phyloP scores from a whole-genome alignment of 495 filamentous ascomycete species.

The Chaetomium fimeti region DNA sequence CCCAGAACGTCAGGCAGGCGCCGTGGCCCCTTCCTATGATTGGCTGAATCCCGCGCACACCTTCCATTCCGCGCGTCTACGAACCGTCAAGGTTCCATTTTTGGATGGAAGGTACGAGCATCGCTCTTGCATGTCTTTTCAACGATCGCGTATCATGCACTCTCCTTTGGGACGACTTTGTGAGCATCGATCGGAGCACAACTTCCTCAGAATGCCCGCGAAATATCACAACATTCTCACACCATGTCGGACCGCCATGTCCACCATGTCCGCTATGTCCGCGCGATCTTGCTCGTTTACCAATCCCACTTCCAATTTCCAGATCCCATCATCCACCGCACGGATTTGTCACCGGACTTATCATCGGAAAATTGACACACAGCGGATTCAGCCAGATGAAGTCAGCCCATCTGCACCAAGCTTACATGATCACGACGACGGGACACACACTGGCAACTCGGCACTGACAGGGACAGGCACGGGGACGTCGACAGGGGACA shows the following conservation, averaged over 20 bases:
- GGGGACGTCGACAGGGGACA: not conserved
- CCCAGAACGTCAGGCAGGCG: conserved; percentile 15
- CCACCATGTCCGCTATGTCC: too few species aligned
- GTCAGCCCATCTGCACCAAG: conserved; percentile 3
- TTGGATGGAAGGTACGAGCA: not conserved
- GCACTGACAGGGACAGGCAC: conserved; percentile 8
- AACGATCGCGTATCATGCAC: too few species aligned
- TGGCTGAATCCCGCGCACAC: conserved; percentile 12
- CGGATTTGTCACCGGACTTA: conserved; percentile 25
- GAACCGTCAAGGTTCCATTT: conserved; percentile 15
- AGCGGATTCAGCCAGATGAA: conserved; percentile 14
- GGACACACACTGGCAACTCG: not conserved
- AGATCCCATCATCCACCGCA: conserved; percentile 28
- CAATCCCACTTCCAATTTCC: not conserved
- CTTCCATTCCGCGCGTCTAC: conserved; percentile 1
- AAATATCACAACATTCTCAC: conserved; percentile 41
- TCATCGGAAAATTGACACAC: conserved; percentile 5
- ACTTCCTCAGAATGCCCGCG: not conserved
- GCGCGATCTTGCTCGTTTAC: too few species aligned
- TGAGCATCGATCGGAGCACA: not conserved
- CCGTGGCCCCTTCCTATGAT: conserved; percentile 12
- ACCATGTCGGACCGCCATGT: conserved; percentile 25
- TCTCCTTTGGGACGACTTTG: not conserved
- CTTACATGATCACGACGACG: not conserved
- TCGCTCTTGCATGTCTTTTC: not conserved